Conservation (phyloP, 2,329 filamentous ascomycete species). For the Aspergillus unguis region DNA sequence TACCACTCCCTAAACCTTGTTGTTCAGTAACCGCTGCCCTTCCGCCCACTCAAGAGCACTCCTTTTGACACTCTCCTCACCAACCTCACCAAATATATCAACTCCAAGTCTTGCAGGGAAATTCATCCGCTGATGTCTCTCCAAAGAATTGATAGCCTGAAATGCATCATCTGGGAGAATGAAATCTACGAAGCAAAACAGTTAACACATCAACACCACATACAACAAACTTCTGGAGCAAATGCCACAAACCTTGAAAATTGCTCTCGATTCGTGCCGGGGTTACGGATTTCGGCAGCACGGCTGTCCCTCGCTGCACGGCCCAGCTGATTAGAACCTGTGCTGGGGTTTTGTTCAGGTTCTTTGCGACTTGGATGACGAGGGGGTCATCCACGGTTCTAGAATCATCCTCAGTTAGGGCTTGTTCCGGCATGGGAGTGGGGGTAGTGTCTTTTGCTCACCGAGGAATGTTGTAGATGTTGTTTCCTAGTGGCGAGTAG, state of each 20-base stretch:
- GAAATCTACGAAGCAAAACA: constrained; percentile 9
- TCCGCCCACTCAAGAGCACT: constrained; percentile 17
- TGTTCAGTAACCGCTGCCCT: constrained; percentile 11
- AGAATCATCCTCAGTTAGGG: neutral
- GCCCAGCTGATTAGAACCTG: constrained; percentile 18
- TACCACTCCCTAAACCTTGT: neutral
- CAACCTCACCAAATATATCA: constrained; percentile 17
- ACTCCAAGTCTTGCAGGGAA: constrained; percentile 16
- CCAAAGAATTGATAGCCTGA: constrained; percentile 13
- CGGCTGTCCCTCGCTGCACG: constrained; percentile 16
- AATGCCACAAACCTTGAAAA: constrained; percentile 10
- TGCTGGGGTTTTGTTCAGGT: constrained; percentile 11
- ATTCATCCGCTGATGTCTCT: constrained; percentile 16
- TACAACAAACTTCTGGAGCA: too few species aligned
- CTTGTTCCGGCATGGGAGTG: too few species aligned
- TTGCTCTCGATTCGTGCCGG: constrained; percentile 16
- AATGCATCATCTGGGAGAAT: constrained; percentile 15
- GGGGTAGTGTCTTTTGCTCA: neutral
- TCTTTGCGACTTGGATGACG: constrained; percentile 12
- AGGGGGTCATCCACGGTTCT: constrained; percentile 17
- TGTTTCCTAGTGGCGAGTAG: constrained; percentile 49
- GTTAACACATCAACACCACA: neutral
- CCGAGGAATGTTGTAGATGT: constrained; percentile 20
- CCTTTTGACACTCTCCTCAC: constrained; percentile 13
- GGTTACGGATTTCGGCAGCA: constrained; percentile 17